Evolutionary conservation across 2,329 filamentous ascomycete species (phyloP), one percentile per base, ranked within the genome.

Genomic region (Dothideomycetidae sp.): DNA sequence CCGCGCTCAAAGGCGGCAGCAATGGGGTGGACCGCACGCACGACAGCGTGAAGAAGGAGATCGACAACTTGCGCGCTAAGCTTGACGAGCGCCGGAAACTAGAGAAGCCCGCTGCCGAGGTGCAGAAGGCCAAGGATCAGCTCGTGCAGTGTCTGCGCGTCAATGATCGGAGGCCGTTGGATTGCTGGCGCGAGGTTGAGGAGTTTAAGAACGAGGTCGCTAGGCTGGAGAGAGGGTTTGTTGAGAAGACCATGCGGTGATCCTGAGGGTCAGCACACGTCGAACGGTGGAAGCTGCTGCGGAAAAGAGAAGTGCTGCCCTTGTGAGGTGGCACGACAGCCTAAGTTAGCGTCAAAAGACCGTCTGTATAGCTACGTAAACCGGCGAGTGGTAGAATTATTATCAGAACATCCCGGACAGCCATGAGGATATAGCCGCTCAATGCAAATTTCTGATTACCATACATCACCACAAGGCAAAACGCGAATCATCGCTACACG

Each of bases 101-200:
- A 42, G 64, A 69, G 39, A 66, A 77, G 47, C 56, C 84, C 47
- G 82, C 85, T 48, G 73, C 78, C 44, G 64, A 64, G 35, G 75
- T 93, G 33, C 76, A 83, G 60, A 70, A 67, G 55, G 82, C 85
- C 13, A 79, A 84, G 59, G 67, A 73, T 48, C 74, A 78, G 42
- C 75, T 94, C 39, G 73, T 90, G 45, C 70, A 72, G 50, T 96
- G 88, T 58, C 66, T 96, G 66, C 68, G 81, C 44, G 70, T 78
- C 53, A 78, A 94, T 58, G 86, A 94, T 61, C 70, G 84, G 46
- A 72, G 84, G 58, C 86, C 88, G 56, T 66, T 94, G 55, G 82
- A 94, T 66, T 96, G 88, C 70, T 94, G 82, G 81, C 71, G 77
- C 60, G 85, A 94, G 71, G 84, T 94, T 15, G 80, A 92, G 64